These are phyloP conservation scores for Fusarium sp. DNA, from an alignment of 2,329 filamentous ascomycete genomes.

Conservation along the genomic window DNA sequence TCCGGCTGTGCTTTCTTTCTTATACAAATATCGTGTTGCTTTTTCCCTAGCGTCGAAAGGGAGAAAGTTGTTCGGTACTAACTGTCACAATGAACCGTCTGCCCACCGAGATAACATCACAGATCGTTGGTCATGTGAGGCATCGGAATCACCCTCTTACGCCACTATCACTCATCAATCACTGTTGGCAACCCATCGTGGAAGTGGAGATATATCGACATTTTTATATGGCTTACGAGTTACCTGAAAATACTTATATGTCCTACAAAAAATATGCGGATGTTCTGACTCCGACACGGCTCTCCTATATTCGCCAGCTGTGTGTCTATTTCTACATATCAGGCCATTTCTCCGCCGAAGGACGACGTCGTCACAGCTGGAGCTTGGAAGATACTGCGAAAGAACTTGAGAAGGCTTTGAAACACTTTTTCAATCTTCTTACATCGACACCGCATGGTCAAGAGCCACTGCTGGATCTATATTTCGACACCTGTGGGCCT, in stretches of 20 bases:
- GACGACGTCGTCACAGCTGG: neutral
- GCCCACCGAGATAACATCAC: slow-evolving; percentile 4
- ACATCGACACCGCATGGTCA: neutral
- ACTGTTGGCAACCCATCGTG: slow-evolving; percentile 10
- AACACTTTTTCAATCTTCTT: neutral
- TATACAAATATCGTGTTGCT: no score
- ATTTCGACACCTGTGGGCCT: neutral
- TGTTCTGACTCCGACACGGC: neutral
- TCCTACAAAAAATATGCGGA: neutral
- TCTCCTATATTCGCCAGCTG: slow-evolving; percentile 7
- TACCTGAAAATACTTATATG: neutral
- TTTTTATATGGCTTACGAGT: neutral
- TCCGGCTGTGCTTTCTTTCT: no score
- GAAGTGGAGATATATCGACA: slow-evolving; percentile 1
- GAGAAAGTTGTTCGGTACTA: no score
- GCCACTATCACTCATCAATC: neutral
- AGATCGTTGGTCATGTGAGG: neutral
- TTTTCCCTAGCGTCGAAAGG: no score
- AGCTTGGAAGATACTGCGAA: neutral
- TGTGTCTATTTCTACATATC: fast-evolving
- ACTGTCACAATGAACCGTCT: neutral
- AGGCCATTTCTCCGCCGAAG: fast-evolving
- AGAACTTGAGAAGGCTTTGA: neutral
- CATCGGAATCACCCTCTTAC: neutral
- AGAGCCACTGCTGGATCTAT: neutral